A percentile compares a stretch with the other conserved stretches of the same genome.
Conservation (phyloP, 2,329 filamentous ascomycete genomes). For the Trichothecium sympodiale region DNA sequence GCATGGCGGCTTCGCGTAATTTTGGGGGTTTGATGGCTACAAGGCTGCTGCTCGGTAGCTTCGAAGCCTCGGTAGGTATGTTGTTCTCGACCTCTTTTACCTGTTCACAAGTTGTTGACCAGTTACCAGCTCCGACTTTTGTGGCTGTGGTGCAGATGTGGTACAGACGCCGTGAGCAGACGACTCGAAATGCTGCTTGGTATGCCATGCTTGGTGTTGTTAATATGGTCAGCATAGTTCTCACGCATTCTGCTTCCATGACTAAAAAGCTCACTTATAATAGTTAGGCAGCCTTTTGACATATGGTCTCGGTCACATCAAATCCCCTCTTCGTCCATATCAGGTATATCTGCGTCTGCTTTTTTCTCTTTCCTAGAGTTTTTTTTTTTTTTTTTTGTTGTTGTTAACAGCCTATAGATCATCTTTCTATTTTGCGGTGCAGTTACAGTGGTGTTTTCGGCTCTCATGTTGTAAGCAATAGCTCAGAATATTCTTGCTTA, state of each 20-base stretch:
- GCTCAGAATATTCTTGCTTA: constrained; percentile 29
- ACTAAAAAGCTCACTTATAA: too few relatives aligned
- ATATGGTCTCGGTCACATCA: constrained; percentile 19
- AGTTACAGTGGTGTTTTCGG: constrained; percentile 32
- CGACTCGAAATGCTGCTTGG: constrained; percentile 17
- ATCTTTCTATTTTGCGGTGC: constrained; percentile 23
- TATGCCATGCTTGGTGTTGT: constrained; percentile 19
- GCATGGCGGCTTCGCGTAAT: constrained; percentile 38
- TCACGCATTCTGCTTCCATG: too few relatives aligned
- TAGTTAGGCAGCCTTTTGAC: constrained; percentile 17
- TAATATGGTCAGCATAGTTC: constrained; percentile 20
- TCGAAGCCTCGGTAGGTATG: constrained; percentile 35
- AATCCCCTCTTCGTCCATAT: constrained; percentile 21
- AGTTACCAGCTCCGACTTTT: constrained; percentile 14
- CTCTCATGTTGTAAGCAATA: constrained; percentile 34
- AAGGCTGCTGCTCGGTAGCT: constrained; percentile 33
- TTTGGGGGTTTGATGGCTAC: constrained; percentile 33
- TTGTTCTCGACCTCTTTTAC: neutral
- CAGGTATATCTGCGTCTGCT: too few relatives aligned
- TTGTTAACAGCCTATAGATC: too few relatives aligned
- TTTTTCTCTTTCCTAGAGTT: too few relatives aligned
- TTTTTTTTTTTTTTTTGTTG: too few relatives aligned
- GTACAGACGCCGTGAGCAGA: constrained; percentile 22
- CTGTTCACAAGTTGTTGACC: neutral
- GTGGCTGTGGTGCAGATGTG: constrained; percentile 24